Conservation (phyloP, 2,329 filamentous ascomycete genomes). For the Paecilomyces fulvus region DNA sequence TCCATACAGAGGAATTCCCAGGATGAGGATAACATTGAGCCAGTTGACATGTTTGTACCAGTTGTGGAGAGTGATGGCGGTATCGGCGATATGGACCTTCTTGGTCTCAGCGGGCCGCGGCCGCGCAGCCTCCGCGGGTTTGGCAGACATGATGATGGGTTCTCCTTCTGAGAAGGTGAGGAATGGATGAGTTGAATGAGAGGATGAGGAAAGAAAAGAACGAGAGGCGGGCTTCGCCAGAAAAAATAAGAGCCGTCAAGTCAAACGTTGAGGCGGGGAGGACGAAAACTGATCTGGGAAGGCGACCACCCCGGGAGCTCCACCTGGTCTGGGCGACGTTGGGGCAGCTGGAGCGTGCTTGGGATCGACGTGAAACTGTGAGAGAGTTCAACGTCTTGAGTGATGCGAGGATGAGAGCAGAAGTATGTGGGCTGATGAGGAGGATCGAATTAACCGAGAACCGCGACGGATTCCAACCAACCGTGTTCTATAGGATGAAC, state of each 20-base stretch:
- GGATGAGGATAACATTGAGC: conserved; percentile 76
- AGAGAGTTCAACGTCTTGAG: not conserved
- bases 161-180: conserved; percentile 1
- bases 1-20: conserved; percentile 67
- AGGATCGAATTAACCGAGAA: too few species aligned
- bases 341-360: not conserved
- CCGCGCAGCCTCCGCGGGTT: conserved; percentile 23
- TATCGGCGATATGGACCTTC: conserved; percentile 81
- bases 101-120: conserved; percentile 38
- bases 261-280: not conserved
- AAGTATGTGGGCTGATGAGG: not conserved
- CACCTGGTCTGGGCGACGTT: not conserved
- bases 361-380: not conserved
- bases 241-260: conserved; percentile 4
- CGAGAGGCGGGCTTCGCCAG: conserved; percentile 6
- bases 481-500: too few species aligned
- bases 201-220: conserved; percentile 6
- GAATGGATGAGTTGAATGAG: conserved; percentile 4
- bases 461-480: too few species aligned
- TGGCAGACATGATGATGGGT: conserved; percentile 27
- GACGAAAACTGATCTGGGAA: not conserved
- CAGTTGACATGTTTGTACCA: conserved; percentile 93
- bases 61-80: conserved; percentile 69
- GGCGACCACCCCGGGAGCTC: not conserved
- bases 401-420: not conserved